Conservation (phyloP, 129 eudicot genomes). For the Silybum marianum region DNA sequence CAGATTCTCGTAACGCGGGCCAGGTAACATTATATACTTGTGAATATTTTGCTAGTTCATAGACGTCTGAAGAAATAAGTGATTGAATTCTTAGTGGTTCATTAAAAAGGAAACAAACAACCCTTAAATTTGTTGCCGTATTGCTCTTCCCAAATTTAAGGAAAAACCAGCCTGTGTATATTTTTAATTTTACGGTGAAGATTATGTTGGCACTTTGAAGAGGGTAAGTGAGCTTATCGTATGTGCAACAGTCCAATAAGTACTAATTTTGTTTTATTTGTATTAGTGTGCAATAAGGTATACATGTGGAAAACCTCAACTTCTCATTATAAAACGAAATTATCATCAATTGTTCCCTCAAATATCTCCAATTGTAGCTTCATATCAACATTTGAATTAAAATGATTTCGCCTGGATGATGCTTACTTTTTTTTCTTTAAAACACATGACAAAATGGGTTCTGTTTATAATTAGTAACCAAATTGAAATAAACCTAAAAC, state of each 20-base stretch:
- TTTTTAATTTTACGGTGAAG: not conserved
- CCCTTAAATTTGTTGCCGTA: not conserved
- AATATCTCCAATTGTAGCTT: not conserved
- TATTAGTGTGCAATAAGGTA: not conserved
- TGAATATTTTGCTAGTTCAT: not conserved
- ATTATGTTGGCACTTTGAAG: slow-evolving; percentile 2
- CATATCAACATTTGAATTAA: not conserved
- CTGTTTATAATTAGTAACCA: not conserved
- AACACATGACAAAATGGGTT: not conserved
- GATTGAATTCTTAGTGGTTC: not conserved
- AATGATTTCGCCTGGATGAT: not conserved
- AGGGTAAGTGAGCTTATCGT: not conserved
- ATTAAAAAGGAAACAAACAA: too few species aligned
- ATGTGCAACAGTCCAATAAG: not conserved
- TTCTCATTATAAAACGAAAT: not conserved
- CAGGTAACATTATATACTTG: slow-evolving; percentile 56
- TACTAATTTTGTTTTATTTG: not conserved
- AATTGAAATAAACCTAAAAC: not conserved
- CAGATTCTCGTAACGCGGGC: slow-evolving; percentile 98
- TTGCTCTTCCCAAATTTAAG: too few species aligned
- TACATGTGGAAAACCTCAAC: not conserved
- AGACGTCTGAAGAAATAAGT: not conserved
- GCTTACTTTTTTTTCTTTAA: not conserved
- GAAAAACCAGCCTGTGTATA: not conserved
- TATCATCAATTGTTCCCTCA: not conserved